Percentiles rank a stretch among this genome's conserved stretches.
phyloP scores from a whole-genome alignment of 73 alveolate species.

The Paramecium biaurelia region DNA sequence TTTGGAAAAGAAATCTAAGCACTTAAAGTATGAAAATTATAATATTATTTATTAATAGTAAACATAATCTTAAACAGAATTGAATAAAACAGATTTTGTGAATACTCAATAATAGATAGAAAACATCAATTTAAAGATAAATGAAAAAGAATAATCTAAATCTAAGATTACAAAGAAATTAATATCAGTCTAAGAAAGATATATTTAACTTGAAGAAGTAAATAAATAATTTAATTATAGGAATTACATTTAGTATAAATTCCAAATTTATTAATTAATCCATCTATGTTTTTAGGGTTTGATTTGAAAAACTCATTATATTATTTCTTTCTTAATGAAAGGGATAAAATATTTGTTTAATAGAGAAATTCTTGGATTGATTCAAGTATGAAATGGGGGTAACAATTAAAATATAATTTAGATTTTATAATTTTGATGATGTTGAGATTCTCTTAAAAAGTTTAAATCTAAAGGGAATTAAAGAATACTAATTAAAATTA shows the following conservation, averaged over 20 bases:
- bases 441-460: neutral
- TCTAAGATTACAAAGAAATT: neutral
- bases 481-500: neutral
- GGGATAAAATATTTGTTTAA: slow-evolving; percentile 3
- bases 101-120: neutral
- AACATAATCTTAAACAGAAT: neutral
- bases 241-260: neutral
- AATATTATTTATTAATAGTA: neutral
- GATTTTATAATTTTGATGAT: neutral
- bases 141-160: neutral
- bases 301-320: neutral
- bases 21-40: neutral
- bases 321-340: slow-evolving; percentile 14
- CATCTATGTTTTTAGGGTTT: slow-evolving; percentile 25
- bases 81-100: neutral
- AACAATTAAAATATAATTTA: neutral
- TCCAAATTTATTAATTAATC: slow-evolving; percentile 6
- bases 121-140: neutral
- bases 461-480: neutral
- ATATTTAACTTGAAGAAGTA: slow-evolving; percentile 32
- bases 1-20: neutral
- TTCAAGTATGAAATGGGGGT: slow-evolving; percentile 38
- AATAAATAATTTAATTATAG: neutral
- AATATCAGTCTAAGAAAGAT: neutral
- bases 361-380: neutral